A percentile compares a stretch with the other conserved stretches of the same genome.
These are phyloP conservation scores for Viridothelium virens DNA, from an alignment of 495 filamentous ascomycete genomes.

Conservation along the genomic window DNA sequence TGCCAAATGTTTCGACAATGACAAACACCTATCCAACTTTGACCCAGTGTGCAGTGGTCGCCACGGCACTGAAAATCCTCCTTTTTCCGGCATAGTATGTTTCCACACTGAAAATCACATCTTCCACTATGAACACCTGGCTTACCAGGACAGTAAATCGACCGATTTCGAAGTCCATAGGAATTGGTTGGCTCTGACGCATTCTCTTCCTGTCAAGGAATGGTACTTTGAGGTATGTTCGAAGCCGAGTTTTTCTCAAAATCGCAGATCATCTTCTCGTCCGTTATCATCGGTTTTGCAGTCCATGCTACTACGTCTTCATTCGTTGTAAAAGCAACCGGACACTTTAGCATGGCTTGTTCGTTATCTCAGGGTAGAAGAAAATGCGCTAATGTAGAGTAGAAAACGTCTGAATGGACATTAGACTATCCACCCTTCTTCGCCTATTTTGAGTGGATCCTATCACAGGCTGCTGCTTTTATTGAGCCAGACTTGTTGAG, in stretches of 20 bases:
- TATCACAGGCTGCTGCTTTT: slow-evolving; percentile 72
- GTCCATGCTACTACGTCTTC: too few relatives aligned
- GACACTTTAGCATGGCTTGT: too few relatives aligned
- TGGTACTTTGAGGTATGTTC: slow-evolving; percentile 85
- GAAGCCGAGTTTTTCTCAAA: neutral
- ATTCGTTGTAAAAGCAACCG: too few relatives aligned
- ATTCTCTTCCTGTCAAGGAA: slow-evolving; percentile 75
- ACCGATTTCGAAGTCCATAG: slow-evolving; percentile 98
- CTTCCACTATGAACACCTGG: neutral
- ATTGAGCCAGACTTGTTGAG: slow-evolving; percentile 75
- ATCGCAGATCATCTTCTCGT: too few relatives aligned
- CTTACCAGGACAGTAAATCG: slow-evolving; percentile 63
- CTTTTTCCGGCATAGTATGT: slow-evolving; percentile 95
- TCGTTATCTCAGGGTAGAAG: too few relatives aligned
- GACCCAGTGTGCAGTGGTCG: slow-evolving; percentile 76
- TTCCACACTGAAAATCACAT: neutral
- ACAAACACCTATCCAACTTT: slow-evolving; percentile 75
- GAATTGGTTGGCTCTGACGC: slow-evolving; percentile 93
- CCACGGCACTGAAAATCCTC: slow-evolving; percentile 84
- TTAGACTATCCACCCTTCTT: slow-evolving; percentile 98
- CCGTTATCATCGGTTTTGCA: too few relatives aligned
- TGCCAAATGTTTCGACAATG: slow-evolving; percentile 43
- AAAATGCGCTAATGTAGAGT: neutral
- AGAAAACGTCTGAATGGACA: slow-evolving; percentile 96
- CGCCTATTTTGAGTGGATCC: slow-evolving; percentile 88